Evolutionary conservation across 1,284 basidiomycete species (phyloP).

Genomic region (Moniliella sp.): DNA sequence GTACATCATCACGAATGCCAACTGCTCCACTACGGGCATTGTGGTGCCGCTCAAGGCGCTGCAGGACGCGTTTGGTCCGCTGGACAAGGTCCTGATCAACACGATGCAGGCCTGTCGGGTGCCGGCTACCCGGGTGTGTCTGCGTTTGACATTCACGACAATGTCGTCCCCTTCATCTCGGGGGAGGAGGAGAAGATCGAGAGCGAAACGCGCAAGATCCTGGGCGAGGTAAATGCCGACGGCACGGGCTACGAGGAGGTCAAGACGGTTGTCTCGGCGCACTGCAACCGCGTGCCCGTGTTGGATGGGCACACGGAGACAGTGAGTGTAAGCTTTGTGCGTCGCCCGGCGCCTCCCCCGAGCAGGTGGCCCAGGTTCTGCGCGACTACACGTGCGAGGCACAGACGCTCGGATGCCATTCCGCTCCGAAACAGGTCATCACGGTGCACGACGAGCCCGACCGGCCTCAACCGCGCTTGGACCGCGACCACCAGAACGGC

Average conservation of each 20-base stretch:
- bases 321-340: conserved; percentile 64
- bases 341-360: conserved; percentile 62
- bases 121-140: conserved; percentile 87
- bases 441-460: conserved; percentile 82
- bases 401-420: conserved; percentile 58
- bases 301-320: conserved; percentile 75
- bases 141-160: conserved; percentile 78
- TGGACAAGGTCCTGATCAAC: conserved; percentile 70
- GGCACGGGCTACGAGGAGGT: conserved; percentile 5
- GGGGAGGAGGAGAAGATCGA: conserved; percentile 83
- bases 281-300: conserved; percentile 76
- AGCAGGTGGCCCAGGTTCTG: conserved; percentile 67
- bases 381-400: conserved; percentile 54
- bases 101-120: conserved; percentile 97
- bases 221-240: conserved; percentile 41
- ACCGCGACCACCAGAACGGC: conserved; percentile 76
- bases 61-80: conserved; percentile 72
- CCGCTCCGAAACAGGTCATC: conserved; percentile 66
- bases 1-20: conserved; percentile 94
- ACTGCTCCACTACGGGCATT: conserved; percentile 85
- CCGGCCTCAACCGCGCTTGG: conserved; percentile 77
- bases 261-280: conserved; percentile 77
- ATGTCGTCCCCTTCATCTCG: conserved; percentile 78
- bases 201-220: conserved; percentile 91
- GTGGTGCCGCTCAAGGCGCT: conserved; percentile 80